Base-by-base conservation (phyloP, 2,329 filamentous ascomycete genomes). In the Ophiocordyceps camponoti-saundersi region DNA sequence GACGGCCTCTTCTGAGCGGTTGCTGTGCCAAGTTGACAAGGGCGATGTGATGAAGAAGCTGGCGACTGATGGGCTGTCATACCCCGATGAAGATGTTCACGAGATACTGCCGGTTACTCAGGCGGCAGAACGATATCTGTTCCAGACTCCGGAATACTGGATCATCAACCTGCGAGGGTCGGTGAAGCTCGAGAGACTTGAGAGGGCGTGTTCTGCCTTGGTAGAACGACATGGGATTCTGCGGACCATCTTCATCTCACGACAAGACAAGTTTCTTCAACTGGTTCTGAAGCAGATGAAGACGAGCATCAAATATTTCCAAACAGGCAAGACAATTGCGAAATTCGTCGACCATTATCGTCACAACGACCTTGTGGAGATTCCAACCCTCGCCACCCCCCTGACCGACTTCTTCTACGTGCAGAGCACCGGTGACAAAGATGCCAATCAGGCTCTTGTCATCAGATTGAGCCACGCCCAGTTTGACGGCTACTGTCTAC, bases 211-310 rank as follows among this genome's bases (percentile, higher is more conserved):
- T 34, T 30, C 39, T 4, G 2, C 60, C 65, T 6, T 65, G 63
- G 3, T 76, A 4, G 23, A 26, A 12, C 46, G 48, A 40, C 48
- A 79, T 54, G 77, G 80, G 48, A 76, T 81, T 21, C 61, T 82
- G 2, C 71, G 77, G 8, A 80, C 78, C 0, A 71, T 81, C 5
- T 82, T 81, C 49, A 67, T 79, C 8, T 58, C 30, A 6, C 36
- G 48, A 3, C 21, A 48, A 7, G 29, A 45, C 3, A 15, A 34
- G 2, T 34, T 34, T 42, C 42, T 49, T 6, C 50, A 53, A 12
- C 42, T 52, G 29, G 39, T 53, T 6, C 34, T 52, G 20, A 44
- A 42, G 3, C 43, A 52, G 21, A 29, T 52, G 4, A 40, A 48
- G 6, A 46, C 48, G 8, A 30, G 40, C 3, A 30, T 53, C 8